These are phyloP conservation scores for Hordeum marinum DNA, from an alignment of 176 grass and related monocot species.

Conservation along the genomic window DNA sequence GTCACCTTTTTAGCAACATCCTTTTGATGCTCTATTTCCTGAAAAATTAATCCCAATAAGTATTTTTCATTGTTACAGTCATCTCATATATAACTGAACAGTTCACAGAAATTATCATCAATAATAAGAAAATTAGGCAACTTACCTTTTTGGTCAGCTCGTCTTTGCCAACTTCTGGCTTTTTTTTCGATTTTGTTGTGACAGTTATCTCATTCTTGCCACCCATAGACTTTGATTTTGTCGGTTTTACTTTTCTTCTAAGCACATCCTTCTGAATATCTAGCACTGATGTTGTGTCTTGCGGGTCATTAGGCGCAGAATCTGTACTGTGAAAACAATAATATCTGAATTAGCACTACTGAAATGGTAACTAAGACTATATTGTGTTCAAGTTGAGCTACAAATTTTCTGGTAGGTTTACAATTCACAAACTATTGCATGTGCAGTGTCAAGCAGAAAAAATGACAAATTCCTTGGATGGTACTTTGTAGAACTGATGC, in stretches of 20 bases:
- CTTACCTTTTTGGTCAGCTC: conserved; percentile 15
- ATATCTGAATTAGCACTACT: conserved; percentile 18
- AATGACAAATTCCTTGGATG: background rate
- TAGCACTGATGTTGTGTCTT: conserved; percentile 25
- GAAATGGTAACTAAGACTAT: background rate
- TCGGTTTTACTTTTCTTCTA: conserved; percentile 21
- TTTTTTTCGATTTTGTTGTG: conserved; percentile 28
- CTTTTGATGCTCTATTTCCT: conserved; percentile 22
- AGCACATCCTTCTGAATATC: conserved; percentile 26
- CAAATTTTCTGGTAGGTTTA: background rate
- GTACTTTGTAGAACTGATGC: background rate
- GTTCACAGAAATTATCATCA: background rate
- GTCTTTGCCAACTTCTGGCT: conserved; percentile 13
- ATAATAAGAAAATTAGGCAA: background rate
- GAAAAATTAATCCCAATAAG: background rate
- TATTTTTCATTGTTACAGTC: background rate
- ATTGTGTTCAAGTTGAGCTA: background rate
- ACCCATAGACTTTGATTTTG: conserved; percentile 11
- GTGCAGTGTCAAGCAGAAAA: background rate
- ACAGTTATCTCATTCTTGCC: conserved; percentile 20
- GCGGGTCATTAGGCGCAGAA: conserved; percentile 4
- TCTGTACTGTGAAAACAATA: conserved; percentile 55
- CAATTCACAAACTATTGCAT: background rate
- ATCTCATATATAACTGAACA: conserved; percentile 19
- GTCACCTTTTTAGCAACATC: conserved; percentile 23